Evolutionary conservation across 78 protist genomes (phyloP).

Genomic region (Mastigamoeba balamuthi): DNA sequence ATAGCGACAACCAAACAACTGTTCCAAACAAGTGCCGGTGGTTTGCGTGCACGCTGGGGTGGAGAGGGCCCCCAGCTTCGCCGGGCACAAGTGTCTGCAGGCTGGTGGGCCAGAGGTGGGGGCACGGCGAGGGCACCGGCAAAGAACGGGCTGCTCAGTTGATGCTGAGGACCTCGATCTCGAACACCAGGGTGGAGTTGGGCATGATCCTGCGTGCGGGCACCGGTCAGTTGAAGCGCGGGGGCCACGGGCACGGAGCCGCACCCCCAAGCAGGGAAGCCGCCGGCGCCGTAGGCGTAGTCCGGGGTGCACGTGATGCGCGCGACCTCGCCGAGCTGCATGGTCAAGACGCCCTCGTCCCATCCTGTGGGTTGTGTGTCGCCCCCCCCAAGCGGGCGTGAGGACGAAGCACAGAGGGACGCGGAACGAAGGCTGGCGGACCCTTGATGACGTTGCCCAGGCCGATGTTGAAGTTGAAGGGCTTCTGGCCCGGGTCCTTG

Average conservation of each 20-base stretch:
- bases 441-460: conserved; percentile 53
- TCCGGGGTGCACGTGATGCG: conserved; percentile 16
- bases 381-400: neutral
- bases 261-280: conserved; percentile 33
- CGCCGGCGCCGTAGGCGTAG: conserved; percentile 55
- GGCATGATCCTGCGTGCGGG: neutral
- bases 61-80: too few species aligned
- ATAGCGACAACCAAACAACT: too few species aligned
- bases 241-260: neutral
- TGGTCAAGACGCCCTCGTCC: conserved; percentile 56
- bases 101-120: too few species aligned
- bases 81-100: too few species aligned
- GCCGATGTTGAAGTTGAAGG: conserved; percentile 44
- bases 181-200: neutral
- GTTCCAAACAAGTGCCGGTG: too few species aligned
- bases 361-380: conserved; percentile 17
- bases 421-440: too few species aligned
- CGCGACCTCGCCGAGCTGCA: conserved; percentile 47
- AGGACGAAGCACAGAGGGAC: too few species aligned
- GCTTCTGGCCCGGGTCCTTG: conserved; percentile 3
- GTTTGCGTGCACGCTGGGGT: too few species aligned
- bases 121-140: too few species aligned
- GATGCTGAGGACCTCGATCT: neutral
- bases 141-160: too few species aligned
- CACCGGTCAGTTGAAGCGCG: neutral